Evolutionary conservation across 1,284 basidiomycete species (phyloP).

Genomic region (Vanrija pseudolonga): DNA sequence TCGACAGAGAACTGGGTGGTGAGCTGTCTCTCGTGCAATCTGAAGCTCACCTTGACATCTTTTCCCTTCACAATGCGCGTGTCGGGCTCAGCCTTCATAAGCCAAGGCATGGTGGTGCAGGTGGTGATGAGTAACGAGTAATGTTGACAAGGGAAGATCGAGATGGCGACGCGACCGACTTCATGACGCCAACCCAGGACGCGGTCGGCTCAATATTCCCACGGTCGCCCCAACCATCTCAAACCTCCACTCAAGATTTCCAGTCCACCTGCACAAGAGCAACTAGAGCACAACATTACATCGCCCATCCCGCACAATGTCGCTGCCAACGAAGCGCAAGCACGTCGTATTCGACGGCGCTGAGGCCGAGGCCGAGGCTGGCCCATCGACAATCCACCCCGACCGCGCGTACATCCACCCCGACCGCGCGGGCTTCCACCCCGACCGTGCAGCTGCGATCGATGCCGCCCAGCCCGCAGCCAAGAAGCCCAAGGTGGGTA

Average conservation of each 20-base stretch:
- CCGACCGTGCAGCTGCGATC: slow-evolving; percentile 8
- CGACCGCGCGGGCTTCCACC: slow-evolving; percentile 1
- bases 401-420: background rate
- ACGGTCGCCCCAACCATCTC: slow-evolving; percentile 12
- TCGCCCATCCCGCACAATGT: background rate
- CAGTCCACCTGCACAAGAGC: background rate
- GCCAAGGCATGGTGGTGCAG: slow-evolving; percentile 56
- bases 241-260: slow-evolving; percentile 17
- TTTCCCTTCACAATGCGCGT: slow-evolving; percentile 82
- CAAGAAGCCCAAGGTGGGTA: slow-evolving; percentile 30
- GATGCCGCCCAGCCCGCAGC: slow-evolving; percentile 1
- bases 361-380: background rate
- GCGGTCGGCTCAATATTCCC: slow-evolving; percentile 2
- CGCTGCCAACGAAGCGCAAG: slow-evolving; percentile 22
- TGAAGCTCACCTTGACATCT: slow-evolving; percentile 71
- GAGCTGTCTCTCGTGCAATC: background rate
- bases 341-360: slow-evolving; percentile 24
- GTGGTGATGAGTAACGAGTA: background rate
- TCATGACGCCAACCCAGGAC: no score
- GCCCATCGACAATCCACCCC: no score
- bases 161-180: background rate
- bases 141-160: background rate
- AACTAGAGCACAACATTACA: background rate
- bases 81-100: slow-evolving; percentile 89
- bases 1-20: slow-evolving; percentile 76